Base-by-base conservation (phyloP, 371 early-diverging fungal genomes). In the Mucor velutinosus region DNA sequence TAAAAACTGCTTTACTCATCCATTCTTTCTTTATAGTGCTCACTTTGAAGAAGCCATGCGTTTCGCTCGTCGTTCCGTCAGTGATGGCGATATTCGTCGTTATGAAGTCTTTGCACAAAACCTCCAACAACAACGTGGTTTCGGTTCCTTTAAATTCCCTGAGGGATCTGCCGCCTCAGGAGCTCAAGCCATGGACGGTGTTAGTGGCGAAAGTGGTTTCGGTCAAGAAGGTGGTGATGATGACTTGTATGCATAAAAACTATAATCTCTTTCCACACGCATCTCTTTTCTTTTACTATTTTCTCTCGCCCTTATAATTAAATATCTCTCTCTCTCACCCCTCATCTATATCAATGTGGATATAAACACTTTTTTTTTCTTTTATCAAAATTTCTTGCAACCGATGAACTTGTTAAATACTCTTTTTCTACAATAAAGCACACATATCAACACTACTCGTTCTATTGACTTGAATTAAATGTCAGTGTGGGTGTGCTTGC, bases 101-200 rank as follows among this genome's bases (percentile, higher is more conserved):
- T 99, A 99, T 84, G 99, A 99, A 85, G 96, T 98, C 90, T 99
- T 99, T 92, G 95, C 99, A 39, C 96, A 96, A 77, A 97, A 94
- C 79, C 82, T 97, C 79, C 98, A 97, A 83, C 96, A 95, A 84
- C 84, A 93, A 57, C 92, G 94, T 60, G 98, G 98, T 45, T 91
- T 95, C 77, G 95, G 94, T 62, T 58, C 76, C 11, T 97, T 97
- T 89, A 96, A 94, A 85, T 97, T 97, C 94, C 97, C 98, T 64
- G 92, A 91, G 56, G 47, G 66, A 14, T 65, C 65, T 15, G 55
- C 58, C 30, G 29, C 37, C 47, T 0, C 58, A 35, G 85, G 86
- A 61, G 64, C 78, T 57, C 72, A 74, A 53, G 78, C 78, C 37
- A 68, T 73, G 59, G 76, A 74, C 25, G 77, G 70, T 23, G 75